Evolutionary conservation across 805 yeast species (phyloP).

Genomic region (Metschnikowia borealis): DNA sequence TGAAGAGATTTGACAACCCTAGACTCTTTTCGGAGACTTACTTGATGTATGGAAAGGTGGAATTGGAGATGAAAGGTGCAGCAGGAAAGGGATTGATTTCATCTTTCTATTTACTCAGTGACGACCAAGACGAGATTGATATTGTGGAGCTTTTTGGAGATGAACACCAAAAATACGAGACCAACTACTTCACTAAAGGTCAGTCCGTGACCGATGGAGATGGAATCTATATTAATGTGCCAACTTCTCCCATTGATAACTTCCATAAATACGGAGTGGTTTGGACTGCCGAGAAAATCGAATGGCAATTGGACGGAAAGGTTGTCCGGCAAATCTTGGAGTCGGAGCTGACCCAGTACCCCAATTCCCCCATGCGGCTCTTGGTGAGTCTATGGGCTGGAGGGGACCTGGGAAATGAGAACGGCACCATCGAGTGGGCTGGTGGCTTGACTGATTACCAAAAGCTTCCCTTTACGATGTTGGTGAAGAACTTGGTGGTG

Average conservation of each 20-base stretch:
- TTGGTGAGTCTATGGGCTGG: constrained; percentile 41
- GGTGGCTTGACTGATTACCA: constrained; percentile 35
- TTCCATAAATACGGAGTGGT: constrained; percentile 32
- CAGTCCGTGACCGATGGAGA: constrained; percentile 32
- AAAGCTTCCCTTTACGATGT: constrained; percentile 32
- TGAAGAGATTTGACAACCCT: constrained; percentile 28
- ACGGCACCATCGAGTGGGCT: constrained; percentile 40
- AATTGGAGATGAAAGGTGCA: constrained; percentile 32
- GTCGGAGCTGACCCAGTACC: constrained; percentile 21
- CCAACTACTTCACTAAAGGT: constrained; percentile 40
- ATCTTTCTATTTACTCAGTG: constrained; percentile 39
- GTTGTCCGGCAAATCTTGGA: constrained; percentile 23
- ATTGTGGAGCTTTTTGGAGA: constrained; percentile 38
- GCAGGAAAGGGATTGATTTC: constrained; percentile 35
- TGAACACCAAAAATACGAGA: constrained; percentile 27
- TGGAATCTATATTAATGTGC: constrained; percentile 29
- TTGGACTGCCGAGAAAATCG: constrained; percentile 32
- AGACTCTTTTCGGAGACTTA: constrained; percentile 26
- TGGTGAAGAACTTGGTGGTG: constrained; percentile 19
- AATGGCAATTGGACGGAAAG: constrained; percentile 29
- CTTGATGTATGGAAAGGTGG: constrained; percentile 35
- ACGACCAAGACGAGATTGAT: constrained; percentile 42
- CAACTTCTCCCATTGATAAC: constrained; percentile 22
- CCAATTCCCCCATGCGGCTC: constrained; percentile 35
- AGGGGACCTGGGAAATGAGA: constrained; percentile 30